Evolutionary conservation across 164 flowering plant species (phyloP).

Genomic region (Nymphaea thermarum): DNA sequence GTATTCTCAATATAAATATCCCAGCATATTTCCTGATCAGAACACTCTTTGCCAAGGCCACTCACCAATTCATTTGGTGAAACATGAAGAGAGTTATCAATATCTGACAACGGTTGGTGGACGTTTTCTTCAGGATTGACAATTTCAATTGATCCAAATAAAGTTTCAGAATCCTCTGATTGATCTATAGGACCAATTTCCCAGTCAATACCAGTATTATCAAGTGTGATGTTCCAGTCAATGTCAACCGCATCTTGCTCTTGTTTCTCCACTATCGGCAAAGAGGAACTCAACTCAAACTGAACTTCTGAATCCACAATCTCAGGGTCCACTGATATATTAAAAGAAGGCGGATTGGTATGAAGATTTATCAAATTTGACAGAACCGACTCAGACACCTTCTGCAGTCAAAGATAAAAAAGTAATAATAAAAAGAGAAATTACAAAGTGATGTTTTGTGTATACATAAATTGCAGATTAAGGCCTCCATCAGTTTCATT

Average conservation of each 20-base stretch:
- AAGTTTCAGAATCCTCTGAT: conserved; percentile 52
- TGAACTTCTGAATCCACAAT: conserved; percentile 27
- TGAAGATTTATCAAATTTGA: conserved; percentile 42
- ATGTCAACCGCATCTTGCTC: conserved; percentile 28
- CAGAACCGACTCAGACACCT: conserved; percentile 30
- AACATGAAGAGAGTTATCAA: conserved; percentile 21
- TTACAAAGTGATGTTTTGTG: not conserved
- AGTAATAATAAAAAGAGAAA: not conserved
- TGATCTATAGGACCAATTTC: conserved; percentile 70
- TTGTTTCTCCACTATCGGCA: conserved; percentile 11
- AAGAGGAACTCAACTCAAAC: conserved; percentile 16
- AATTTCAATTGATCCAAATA: conserved; percentile 78
- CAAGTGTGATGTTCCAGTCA: conserved; percentile 88
- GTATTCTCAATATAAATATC: conserved; percentile 76
- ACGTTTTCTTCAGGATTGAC: conserved; percentile 51
- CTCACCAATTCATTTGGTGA: conserved; percentile 17
- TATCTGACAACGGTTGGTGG: conserved; percentile 24
- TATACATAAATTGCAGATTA: not conserved
- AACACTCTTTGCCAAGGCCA: conserved; percentile 17
- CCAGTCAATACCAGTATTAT: conserved; percentile 83
- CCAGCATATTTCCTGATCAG: conserved; percentile 66
- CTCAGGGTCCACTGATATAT: conserved; percentile 44
- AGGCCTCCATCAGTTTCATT: not conserved
- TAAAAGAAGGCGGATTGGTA: conserved; percentile 65
- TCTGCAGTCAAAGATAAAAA: conserved; percentile 32